Evolutionary conservation across 192 early-diverging fungal species (phyloP).

Genomic region (Coemansia umbellata): DNA sequence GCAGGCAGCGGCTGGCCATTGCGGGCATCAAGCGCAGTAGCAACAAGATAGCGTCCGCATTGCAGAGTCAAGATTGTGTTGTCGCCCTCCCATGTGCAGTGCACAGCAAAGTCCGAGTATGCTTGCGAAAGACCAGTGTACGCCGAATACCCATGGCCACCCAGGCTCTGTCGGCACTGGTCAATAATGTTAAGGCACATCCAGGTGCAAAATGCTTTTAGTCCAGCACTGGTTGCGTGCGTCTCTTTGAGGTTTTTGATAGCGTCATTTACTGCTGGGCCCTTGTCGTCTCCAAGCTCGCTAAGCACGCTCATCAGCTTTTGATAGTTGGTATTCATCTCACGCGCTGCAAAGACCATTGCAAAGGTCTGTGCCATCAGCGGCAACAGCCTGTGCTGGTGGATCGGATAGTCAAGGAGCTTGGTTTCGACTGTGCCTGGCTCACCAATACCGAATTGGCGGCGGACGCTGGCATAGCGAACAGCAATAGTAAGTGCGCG

Average conservation of each 20-base stretch:
- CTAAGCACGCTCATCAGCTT: slow-evolving; percentile 74
- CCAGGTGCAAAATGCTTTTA: slow-evolving; percentile 95
- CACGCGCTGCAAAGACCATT: slow-evolving; percentile 85
- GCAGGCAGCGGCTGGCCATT: slow-evolving; percentile 74
- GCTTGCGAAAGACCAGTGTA: slow-evolving; percentile 85
- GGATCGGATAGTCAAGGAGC: slow-evolving; percentile 89
- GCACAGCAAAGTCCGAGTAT: slow-evolving; percentile 86
- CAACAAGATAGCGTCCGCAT: slow-evolving; percentile 80
- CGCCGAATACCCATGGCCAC: slow-evolving; percentile 90
- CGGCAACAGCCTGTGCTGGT: slow-evolving; percentile 91
- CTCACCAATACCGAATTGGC: slow-evolving; percentile 73
- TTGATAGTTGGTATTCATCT: slow-evolving; percentile 75
- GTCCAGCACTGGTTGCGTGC: slow-evolving; percentile 84
- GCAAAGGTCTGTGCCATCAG: slow-evolving; percentile 87
- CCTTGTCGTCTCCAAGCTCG: slow-evolving; percentile 59
- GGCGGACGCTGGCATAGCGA: slow-evolving; percentile 86
- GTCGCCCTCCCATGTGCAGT: slow-evolving; percentile 88
- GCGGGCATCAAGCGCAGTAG: slow-evolving; percentile 62
- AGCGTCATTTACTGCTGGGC: slow-evolving; percentile 50
- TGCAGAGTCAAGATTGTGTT: slow-evolving; percentile 91
- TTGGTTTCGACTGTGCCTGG: slow-evolving; percentile 74
- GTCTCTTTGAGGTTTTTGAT: slow-evolving; percentile 85
- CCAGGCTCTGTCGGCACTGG: slow-evolving; percentile 84
- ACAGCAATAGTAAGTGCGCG: slow-evolving; percentile 88
- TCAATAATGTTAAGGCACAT: slow-evolving; percentile 86